Evolutionary conservation across 257 asterid species (phyloP), one percentile per base, ranked within the genome.

Genomic region (Gynochthodes officinalis): DNA sequence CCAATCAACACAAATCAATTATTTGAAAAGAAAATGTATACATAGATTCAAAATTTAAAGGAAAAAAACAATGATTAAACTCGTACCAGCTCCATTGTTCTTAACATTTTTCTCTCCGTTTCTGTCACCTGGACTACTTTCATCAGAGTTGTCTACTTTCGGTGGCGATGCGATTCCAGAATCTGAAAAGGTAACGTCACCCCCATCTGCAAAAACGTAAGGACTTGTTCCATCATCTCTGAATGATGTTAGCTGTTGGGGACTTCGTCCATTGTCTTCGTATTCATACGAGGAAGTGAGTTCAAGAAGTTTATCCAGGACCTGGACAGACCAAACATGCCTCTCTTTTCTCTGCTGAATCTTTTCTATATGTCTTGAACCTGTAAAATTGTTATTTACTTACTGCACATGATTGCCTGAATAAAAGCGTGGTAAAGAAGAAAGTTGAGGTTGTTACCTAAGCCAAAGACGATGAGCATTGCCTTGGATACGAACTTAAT

Each of bases 401-500:
- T 5, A 53, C 28, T 53, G 59, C 30, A 54, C 4, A 37, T n/a
- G 61, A 8, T n/a, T n/a, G 2, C 7, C 7, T 2, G 42, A 37
- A n/a, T 3, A 37, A 7, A 7, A 37, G 42, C 42, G 3, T 2
- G 6, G 6, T 37, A 37, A 7, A 37, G 8, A 33, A 4, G 46
- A 1, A 19, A 6, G 21, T 13, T 59, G 42, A 15, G 7, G 1
- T 1, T 32, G 25, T 61, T 33, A 61, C 67, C 67, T 61, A 61
- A 61, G 67, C 43, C 42, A 3, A 61, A 32, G 43, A 61, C 19
- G 33, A 61, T 33, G 4, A 61, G 67, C 67, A 61, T 30, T 35
- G 67, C 67, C 67, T 61, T 61, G 42, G 67, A 61, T 27, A 61
- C 18, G 27, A 61, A 16, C 44, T 61, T 61, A 33, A 61, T 61